A percentile compares a stretch with the other conserved stretches of the same genome.
These are phyloP conservation scores for Circinella umbellata DNA, from an alignment of 371 early-diverging fungal genomes.

Conservation along the genomic window DNA sequence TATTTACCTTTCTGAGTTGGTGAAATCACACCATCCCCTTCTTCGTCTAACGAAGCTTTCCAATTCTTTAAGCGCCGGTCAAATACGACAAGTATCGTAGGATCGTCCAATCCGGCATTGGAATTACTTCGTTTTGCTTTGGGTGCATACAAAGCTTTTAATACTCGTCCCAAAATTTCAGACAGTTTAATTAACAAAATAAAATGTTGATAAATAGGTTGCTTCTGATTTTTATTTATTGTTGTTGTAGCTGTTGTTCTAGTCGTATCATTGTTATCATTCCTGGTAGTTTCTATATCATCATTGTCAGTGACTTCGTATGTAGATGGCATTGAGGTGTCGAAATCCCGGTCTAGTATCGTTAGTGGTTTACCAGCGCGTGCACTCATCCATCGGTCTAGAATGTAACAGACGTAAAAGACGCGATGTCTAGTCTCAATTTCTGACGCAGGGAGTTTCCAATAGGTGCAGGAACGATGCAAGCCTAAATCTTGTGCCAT, in stretches of 20 bases:
- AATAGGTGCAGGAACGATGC: conserved; percentile 62
- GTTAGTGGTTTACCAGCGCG: conserved; percentile 55
- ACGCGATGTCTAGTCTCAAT: conserved; percentile 65
- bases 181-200: conserved; percentile 42
- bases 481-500: conserved; percentile 75
- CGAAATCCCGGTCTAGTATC: conserved; percentile 56
- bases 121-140: conserved; percentile 44
- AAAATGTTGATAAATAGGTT: conserved; percentile 40
- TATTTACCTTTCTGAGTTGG: conserved; percentile 42
- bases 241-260: not conserved
- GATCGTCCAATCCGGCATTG: conserved; percentile 49
- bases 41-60: conserved; percentile 32
- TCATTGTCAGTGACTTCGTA: conserved; percentile 37
- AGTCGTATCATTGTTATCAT: not conserved
- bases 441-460: conserved; percentile 57
- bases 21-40: conserved; percentile 25
- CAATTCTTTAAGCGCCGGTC: conserved; percentile 49
- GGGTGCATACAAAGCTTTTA: conserved; percentile 51
- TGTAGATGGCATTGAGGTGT: conserved; percentile 43
- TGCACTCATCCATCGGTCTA: conserved; percentile 63
- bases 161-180: conserved; percentile 49
- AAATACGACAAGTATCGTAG: conserved; percentile 47
- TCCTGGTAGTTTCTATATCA: not conserved
- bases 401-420: conserved; percentile 65
- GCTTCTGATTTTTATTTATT: too few relatives aligned